phyloP scores from a whole-genome alignment of 768 basidiomycete genomes.

The Pholiota molesta region DNA sequence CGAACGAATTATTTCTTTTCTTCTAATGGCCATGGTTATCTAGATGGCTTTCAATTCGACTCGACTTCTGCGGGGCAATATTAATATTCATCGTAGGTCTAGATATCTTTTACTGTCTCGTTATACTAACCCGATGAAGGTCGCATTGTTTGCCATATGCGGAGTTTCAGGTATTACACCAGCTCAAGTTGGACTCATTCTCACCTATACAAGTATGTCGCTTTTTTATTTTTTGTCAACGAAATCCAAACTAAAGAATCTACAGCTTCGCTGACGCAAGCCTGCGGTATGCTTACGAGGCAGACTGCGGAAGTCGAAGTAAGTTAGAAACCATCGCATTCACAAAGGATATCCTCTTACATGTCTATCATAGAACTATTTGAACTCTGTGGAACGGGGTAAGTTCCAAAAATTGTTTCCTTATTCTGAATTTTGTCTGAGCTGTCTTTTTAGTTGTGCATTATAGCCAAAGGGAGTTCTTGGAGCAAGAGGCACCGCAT shows the following conservation, averaged over 20 bases:
- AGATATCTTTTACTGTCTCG: no score
- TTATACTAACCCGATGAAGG: conserved; percentile 34
- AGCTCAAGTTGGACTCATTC: conserved; percentile 69
- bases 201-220: conserved; percentile 62
- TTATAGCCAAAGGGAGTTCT: conserved; percentile 52
- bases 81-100: conserved; percentile 53
- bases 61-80: conserved; percentile 69
- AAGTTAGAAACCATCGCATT: conserved; percentile 11
- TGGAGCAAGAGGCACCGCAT: conserved; percentile 68
- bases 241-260: conserved; percentile 1
- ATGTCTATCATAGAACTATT: conserved; percentile 48
- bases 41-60: conserved; percentile 69
- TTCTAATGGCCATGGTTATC: neutral
- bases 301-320: conserved; percentile 71
- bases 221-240: no score
- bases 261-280: conserved; percentile 52
- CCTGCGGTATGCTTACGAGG: conserved; percentile 55
- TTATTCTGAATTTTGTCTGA: neutral
- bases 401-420: conserved; percentile 8
- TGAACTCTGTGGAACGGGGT: conserved; percentile 69
- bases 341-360: neutral
- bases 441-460: conserved; percentile 44
- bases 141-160: conserved; percentile 66
- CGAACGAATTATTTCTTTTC: neutral
- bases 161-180: conserved; percentile 61